Percentiles rank a stretch among this genome's conserved stretches.
Evolutionary conservation across 306 rosid genomes (phyloP).

Genomic region (Medicago lupulina): DNA sequence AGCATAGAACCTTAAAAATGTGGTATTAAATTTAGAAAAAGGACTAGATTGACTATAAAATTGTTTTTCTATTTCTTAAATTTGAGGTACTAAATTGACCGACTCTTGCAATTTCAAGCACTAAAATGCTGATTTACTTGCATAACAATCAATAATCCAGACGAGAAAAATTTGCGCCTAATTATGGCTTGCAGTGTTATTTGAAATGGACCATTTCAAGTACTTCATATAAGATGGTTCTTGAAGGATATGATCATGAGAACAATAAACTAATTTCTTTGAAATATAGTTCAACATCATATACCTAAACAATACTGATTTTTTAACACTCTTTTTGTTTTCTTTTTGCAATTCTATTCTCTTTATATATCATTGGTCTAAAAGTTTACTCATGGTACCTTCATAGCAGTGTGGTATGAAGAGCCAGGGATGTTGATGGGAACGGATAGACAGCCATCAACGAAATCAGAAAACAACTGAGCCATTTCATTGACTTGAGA

Average conservation of each 20-base stretch:
- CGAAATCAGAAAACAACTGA: constrained; percentile 82
- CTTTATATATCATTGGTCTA: not conserved
- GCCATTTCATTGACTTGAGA: constrained; percentile 80
- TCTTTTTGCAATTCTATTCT: no score
- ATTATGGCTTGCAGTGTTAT: no score
- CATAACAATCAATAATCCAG: no score
- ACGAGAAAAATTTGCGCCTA: no score
- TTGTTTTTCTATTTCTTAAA: not conserved
- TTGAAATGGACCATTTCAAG: no score
- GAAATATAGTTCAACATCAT: no score
- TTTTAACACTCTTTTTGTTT: no score
- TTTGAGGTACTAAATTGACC: not conserved
- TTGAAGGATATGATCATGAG: no score
- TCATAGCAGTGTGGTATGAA: constrained; percentile 85
- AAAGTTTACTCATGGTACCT: constrained; percentile 50
- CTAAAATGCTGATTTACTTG: not conserved
- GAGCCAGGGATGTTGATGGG: constrained; percentile 73
- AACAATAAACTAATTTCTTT: no score
- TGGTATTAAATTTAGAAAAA: no score
- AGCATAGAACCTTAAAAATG: not conserved
- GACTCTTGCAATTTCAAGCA: not conserved
- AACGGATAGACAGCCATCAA: constrained; percentile 86
- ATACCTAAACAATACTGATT: no score
- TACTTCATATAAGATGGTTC: no score
- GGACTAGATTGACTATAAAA: not conserved